A percentile compares a stretch with the other conserved stretches of the same genome.
These are phyloP conservation scores for Microsporum ferrugineum DNA, from an alignment of 2,329 filamentous ascomycete species.

Conservation along the genomic window DNA sequence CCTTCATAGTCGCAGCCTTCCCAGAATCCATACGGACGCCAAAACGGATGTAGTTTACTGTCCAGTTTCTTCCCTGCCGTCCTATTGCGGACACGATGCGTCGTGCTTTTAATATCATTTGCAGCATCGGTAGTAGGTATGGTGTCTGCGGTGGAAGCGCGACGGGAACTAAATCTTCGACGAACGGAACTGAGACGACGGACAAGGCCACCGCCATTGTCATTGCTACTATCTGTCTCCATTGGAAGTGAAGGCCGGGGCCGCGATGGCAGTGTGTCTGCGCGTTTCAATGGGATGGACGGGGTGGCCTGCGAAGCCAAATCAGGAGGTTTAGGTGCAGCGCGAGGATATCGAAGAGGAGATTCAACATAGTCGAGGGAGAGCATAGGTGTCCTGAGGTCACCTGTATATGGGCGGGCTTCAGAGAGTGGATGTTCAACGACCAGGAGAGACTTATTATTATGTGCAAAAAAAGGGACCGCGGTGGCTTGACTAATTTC, in stretches of 20 bases:
- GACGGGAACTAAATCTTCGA: slow-evolving; percentile 28
- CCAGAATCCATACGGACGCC: slow-evolving; percentile 54
- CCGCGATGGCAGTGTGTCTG: slow-evolving; percentile 30
- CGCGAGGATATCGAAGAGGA: slow-evolving; percentile 47
- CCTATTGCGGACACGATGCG: slow-evolving; percentile 30
- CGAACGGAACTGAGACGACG: slow-evolving; percentile 29
- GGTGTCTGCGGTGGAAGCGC: slow-evolving; percentile 19
- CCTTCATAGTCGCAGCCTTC: slow-evolving; percentile 41
- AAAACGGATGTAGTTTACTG: slow-evolving; percentile 47
- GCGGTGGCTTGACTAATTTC: slow-evolving; percentile 53
- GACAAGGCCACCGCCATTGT: slow-evolving; percentile 12
- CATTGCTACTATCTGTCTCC: slow-evolving; percentile 13
- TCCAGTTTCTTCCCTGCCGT: slow-evolving; percentile 36
- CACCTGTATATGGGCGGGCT: slow-evolving; percentile 17
- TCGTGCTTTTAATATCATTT: slow-evolving; percentile 14
- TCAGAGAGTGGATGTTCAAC: slow-evolving; percentile 38
- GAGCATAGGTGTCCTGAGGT: slow-evolving; percentile 7
- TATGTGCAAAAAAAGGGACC: slow-evolving; percentile 50
- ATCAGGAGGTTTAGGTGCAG: slow-evolving; percentile 46
- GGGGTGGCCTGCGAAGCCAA: slow-evolving; percentile 41
- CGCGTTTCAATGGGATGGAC: slow-evolving; percentile 38
- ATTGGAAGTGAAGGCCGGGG: slow-evolving; percentile 12
- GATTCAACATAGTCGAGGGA: slow-evolving; percentile 36
- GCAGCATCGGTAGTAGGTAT: background rate
- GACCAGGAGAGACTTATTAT: slow-evolving; percentile 52